Percentiles rank a stretch among this genome's conserved stretches.
Evolutionary conservation across 768 basidiomycete species (phyloP).

Genomic region (Podaxis carcinomalis): DNA sequence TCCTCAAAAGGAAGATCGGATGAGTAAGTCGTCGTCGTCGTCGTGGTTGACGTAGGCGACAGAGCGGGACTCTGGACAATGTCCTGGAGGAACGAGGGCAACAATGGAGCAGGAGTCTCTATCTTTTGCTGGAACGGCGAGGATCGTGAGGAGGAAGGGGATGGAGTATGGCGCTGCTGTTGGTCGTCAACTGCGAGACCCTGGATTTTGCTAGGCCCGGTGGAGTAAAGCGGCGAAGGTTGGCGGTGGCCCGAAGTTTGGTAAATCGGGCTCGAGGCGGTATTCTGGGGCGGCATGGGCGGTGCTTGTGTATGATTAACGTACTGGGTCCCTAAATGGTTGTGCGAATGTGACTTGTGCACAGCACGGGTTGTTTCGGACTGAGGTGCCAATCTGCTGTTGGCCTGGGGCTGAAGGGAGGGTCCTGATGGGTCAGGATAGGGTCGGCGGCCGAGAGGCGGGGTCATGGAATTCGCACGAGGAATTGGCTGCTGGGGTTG

Average conservation of each 20-base stretch:
- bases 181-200: constrained; percentile 14
- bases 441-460: constrained; percentile 36
- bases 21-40: constrained; percentile 53
- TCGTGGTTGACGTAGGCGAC: constrained; percentile 48
- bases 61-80: constrained; percentile 65
- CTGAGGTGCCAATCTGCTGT: constrained; percentile 1
- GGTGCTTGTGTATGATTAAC: constrained; percentile 12
- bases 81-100: constrained; percentile 78
- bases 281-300: constrained; percentile 16
- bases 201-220: constrained; percentile 20
- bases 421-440: constrained; percentile 31
- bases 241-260: constrained; percentile 56
- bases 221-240: constrained; percentile 33
- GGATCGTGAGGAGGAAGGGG: constrained; percentile 1
- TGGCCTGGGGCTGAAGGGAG: constrained; percentile 16
- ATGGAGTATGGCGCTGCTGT: constrained; percentile 5
- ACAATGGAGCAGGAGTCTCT: constrained; percentile 46
- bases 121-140: constrained; percentile 18
- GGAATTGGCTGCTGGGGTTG: constrained; percentile 19
- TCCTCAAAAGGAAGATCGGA: constrained; percentile 65
- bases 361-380: constrained; percentile 25
- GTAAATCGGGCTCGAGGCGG: constrained; percentile 54
- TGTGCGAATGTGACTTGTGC: constrained; percentile 50
- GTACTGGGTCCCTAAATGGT: constrained; percentile 43
- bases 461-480: constrained; percentile 43